Evolutionary conservation across 2,329 filamentous ascomycete species (phyloP).

Genomic region (Biscogniauxia mediterranea): DNA sequence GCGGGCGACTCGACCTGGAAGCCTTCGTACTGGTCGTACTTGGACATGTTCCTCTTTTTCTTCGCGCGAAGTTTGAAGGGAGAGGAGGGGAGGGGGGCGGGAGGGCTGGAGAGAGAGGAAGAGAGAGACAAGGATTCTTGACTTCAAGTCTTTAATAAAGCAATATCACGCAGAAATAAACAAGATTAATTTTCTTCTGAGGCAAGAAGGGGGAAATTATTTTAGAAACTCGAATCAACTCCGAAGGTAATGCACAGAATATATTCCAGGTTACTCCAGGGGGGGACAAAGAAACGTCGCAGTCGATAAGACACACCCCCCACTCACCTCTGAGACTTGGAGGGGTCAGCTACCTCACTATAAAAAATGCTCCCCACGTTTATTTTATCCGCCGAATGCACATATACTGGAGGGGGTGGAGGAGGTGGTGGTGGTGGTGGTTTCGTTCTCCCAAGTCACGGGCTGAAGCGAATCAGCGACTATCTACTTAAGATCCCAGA

Average conservation of each 20-base stretch:
- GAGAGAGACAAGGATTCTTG: too few species aligned
- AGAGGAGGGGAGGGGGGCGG: background rate
- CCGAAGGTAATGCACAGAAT: background rate
- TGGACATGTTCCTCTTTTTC: constrained; percentile 40
- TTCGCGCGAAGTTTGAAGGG: background rate
- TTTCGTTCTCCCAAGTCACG: background rate
- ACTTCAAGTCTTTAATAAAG: too few species aligned
- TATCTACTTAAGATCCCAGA: too few species aligned
- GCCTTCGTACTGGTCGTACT: constrained; percentile 59
- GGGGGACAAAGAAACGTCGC: too few species aligned
- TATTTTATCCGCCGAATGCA: background rate
- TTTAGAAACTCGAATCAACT: background rate
- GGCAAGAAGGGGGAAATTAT: background rate
- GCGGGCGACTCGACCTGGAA: constrained; percentile 58
- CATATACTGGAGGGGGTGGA: background rate
- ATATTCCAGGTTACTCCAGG: background rate
- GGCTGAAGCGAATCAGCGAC: background rate
- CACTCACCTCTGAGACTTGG: background rate
- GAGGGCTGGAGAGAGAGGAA: background rate
- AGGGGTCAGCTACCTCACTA: too few species aligned
- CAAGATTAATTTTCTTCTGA: too few species aligned
- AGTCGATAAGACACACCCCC: background rate
- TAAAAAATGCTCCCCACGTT: background rate
- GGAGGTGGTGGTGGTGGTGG: background rate
- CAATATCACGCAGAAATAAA: too few species aligned